Base-by-base conservation (phyloP, 345 rosid species). In the Brassica nigra region DNA sequence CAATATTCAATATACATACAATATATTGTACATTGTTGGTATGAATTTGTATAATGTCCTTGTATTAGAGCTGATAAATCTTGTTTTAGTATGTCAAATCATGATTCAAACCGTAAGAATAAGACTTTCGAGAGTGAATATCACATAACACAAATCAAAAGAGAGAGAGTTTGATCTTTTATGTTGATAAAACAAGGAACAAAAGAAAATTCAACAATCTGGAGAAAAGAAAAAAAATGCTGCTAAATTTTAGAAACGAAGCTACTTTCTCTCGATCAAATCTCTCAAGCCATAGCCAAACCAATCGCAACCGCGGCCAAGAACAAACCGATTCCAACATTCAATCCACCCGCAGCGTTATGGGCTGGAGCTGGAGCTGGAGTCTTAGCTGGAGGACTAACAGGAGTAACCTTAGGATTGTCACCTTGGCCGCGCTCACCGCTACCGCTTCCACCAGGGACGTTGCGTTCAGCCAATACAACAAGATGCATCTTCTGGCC, bases 401-500 rank as follows among this genome's bases (percentile, higher is more conserved):
- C 74, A 10, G 77, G 79, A 58, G 80, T 37, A 70, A 1, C 52
- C 36, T 65, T 65, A 33, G 76, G 76, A 74, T 4, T 55, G 27
- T 15, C 70, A 36, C 18, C 18, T 6, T 5, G 18, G 18, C 18
- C 18, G 18, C 27, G 10, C 28, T 0, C 70, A 34, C 31, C 18
- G 39, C 28, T 3, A 27, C 52, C 61, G 18, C 62, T 77, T 15
- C 37, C 61, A 30, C 52, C 77, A 57, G 71, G 76, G 47, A 39
- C 36, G n/a, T 16, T 66, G 37, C 83, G 83, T 74, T 78, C 77
- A 62, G 90, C 68, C 80, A 86, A 67, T 29, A 89, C 92, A 34
- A 85, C 84, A 5, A 90, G 74, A 2, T 54, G 20, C 0, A 90
- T 62, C 83, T 91, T 91, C 76, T 88, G 49, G 6, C 93, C 91